phyloP scores from a whole-genome alignment of 495 filamentous ascomycete species.

The Tuber melanosporum region DNA sequence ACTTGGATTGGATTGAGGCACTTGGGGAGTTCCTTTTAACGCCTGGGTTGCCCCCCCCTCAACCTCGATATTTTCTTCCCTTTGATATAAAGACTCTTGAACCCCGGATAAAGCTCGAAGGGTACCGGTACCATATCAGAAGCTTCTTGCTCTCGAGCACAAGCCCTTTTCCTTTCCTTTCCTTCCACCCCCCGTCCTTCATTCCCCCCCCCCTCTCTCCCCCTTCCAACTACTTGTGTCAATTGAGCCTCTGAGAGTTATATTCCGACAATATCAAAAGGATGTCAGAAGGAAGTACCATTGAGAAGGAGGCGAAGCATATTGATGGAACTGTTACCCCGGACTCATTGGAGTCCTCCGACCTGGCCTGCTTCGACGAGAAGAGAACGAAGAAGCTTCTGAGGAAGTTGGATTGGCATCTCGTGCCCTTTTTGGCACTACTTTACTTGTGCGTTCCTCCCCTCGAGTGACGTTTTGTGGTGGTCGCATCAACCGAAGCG shows the following conservation, averaged over 20 bases:
- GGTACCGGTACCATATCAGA: not conserved
- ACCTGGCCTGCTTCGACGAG: conserved; percentile 31
- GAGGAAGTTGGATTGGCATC: conserved; percentile 48
- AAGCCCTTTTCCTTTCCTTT: not conserved
- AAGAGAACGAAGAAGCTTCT: conserved; percentile 46
- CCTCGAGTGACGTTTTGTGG: conserved; percentile 14
- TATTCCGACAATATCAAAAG: not conserved
- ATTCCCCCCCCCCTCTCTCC: not conserved
- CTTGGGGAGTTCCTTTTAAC: not conserved
- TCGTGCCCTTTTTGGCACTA: conserved; percentile 52
- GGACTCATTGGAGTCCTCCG: conserved; percentile 29
- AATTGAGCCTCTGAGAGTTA: not conserved
- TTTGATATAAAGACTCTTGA: not conserved
- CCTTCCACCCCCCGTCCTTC: not conserved
- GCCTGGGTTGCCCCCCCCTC: not conserved
- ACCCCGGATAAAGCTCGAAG: conserved; percentile 6
- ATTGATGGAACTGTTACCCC: conserved; percentile 20
- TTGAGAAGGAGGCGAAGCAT: conserved; percentile 9
- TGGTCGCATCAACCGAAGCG: conserved; percentile 9
- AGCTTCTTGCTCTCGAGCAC: conserved; percentile 3
- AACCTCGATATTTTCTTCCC: not conserved
- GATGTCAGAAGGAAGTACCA: not conserved
- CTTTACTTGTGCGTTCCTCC: conserved; percentile 47
- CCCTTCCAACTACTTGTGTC: not conserved
- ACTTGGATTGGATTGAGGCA: not conserved